Evolutionary conservation across 768 basidiomycete genomes (phyloP).

Genomic region (Kondoa malvinella): DNA sequence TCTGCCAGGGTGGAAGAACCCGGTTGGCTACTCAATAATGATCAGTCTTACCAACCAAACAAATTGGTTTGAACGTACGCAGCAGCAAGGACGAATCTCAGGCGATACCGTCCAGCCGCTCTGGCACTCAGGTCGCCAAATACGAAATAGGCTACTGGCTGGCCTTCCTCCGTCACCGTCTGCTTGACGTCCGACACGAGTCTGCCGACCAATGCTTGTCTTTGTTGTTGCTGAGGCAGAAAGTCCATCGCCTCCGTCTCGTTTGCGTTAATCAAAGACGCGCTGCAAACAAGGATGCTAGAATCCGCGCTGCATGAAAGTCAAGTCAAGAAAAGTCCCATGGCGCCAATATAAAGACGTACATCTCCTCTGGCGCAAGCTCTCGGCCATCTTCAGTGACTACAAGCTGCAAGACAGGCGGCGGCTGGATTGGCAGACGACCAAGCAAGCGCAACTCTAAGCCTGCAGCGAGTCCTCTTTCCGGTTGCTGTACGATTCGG

Average conservation of each 20-base stretch:
- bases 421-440: conserved; percentile 16
- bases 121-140: neutral
- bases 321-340: neutral
- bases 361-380: conserved; percentile 5
- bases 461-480: conserved; percentile 11
- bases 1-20: neutral
- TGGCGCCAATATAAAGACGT: neutral
- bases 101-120: neutral
- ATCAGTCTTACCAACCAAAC: too few relatives aligned
- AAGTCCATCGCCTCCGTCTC: neutral
- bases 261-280: neutral
- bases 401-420: conserved; percentile 9
- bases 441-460: conserved; percentile 5
- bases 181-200: conserved; percentile 7
- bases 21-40: neutral
- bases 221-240: neutral
- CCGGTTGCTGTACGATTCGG: conserved; percentile 14
- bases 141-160: conserved; percentile 3
- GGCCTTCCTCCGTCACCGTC: neutral
- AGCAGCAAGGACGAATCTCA: neutral
- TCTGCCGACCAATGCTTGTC: neutral
- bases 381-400: conserved; percentile 8
- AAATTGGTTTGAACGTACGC: conserved; percentile 4
- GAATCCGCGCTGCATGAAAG: neutral
- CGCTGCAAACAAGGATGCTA: conserved; percentile 1